Conservation (phyloP, 2,329 filamentous ascomycete genomes). For the Ophiostoma piceae region DNA sequence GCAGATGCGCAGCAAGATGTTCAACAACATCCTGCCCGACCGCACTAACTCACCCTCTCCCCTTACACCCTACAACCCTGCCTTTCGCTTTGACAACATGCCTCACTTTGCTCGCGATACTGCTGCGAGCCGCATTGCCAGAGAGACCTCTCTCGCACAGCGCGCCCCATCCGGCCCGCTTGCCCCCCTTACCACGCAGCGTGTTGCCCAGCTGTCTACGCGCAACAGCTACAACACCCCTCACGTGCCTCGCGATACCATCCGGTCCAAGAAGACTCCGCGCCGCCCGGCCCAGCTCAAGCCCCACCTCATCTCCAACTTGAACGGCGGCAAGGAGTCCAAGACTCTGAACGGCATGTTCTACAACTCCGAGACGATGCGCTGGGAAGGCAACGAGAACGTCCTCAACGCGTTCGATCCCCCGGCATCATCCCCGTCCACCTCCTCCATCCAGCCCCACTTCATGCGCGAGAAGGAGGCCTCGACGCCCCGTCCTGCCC, state of each 20-base stretch:
- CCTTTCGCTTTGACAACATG: conserved; percentile 49
- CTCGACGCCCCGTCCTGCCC: conserved; percentile 61
- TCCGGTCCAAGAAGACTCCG: conserved; percentile 51
- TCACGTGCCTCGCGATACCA: conserved; percentile 33
- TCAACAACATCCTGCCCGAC: conserved; percentile 52
- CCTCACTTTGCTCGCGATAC: conserved; percentile 63
- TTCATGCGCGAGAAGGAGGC: conserved; percentile 52
- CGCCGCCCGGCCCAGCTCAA: conserved; percentile 58
- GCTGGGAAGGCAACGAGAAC: conserved; percentile 97
- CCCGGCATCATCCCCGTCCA: conserved; percentile 49
- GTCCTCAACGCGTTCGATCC: conserved; percentile 72
- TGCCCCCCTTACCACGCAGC: conserved; percentile 51
- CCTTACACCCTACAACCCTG: conserved; percentile 39
- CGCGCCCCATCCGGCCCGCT: conserved; percentile 51
- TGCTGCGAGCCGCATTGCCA: conserved; percentile 58
- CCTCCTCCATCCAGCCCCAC: conserved; percentile 36
- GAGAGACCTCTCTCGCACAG: conserved; percentile 58
- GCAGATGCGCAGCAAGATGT: conserved; percentile 51
- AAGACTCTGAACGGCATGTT: conserved; percentile 93
- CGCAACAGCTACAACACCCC: conserved; percentile 42
- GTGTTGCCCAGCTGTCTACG: conserved; percentile 49
- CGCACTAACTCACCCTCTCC: conserved; percentile 51
- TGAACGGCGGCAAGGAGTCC: conserved; percentile 66
- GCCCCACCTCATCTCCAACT: conserved; percentile 83
- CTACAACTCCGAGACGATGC: conserved; percentile 80